Evolutionary conservation across 140 eudicot genomes (phyloP), one percentile per base, ranked within the genome.

Genomic region (Ambrosia hybrid): DNA sequence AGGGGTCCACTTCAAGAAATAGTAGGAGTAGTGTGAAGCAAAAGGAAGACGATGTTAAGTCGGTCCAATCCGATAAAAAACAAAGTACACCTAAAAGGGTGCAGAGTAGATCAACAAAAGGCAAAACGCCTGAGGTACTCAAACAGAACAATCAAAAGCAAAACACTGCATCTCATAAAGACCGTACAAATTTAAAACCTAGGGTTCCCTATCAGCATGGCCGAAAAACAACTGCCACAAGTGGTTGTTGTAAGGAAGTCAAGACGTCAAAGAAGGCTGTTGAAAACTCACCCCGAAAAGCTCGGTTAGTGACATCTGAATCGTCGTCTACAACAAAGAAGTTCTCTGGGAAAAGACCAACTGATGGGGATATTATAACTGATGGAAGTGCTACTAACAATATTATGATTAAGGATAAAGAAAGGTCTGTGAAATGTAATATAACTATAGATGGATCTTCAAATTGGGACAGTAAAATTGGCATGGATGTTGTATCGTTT

Each of bases 101-200:
- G 76, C 94, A 83, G 37, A 90, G 41, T 82, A 87, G 81, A 74
- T 58, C 71, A 26, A 73, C 87, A 52, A 66, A 80, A 56, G 76
- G 75, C 39, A 86, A 67, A 78, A 81, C 77, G 59, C 45, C 81
- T 46, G 88, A 86, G 68, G 94, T 83, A 65, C 96, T 90, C 46
- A 87, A 81, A 74, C 97, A 81, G 72, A 94, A 94, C 70, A 86
- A 90, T 66, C 95, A 90, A 74, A 94, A 90, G 82, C 99, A 94
- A 76, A 94, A 94, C 60, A 16, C 74, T 62, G 82, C 76, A 61
- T 68, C 89, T 17, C 66, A 66, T 17, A 80, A 59, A 78, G 91
- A 78, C 3, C 73, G 77, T 51, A 63, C 66, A 70, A 68, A 56
- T 76, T 78, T 61, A 41, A 88, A 81, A 58, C 73, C 90, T 51